Conservation (phyloP, 306 rosid species). For the Fragaria iinumae region DNA sequence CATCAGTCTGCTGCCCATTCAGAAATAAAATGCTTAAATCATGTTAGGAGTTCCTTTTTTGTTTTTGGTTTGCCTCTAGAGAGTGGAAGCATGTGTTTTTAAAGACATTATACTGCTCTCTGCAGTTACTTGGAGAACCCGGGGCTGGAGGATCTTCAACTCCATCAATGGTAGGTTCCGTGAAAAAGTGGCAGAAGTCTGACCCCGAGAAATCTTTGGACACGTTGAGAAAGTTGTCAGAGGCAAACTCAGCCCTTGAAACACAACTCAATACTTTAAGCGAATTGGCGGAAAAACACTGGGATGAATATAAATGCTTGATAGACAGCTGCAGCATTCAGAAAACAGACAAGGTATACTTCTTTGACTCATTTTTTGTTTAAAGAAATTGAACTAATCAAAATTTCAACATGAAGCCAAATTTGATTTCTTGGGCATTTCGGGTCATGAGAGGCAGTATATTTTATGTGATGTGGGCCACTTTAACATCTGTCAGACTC, state of each 20-base stretch:
- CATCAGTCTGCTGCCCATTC: background rate
- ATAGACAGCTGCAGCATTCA: slow-evolving; percentile 64
- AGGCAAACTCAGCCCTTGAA: slow-evolving; percentile 76
- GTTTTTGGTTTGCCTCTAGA: background rate
- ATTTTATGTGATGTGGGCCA: background rate
- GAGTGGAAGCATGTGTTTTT: slow-evolving; percentile 4
- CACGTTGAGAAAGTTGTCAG: slow-evolving; percentile 84
- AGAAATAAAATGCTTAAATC: background rate
- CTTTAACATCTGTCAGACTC: background rate
- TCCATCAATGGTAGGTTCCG: slow-evolving; percentile 97
- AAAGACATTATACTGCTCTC: slow-evolving; percentile 29
- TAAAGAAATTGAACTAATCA: background rate
- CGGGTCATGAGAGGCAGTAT: background rate
- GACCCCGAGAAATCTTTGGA: slow-evolving; percentile 68
- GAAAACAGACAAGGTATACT: slow-evolving; percentile 73
- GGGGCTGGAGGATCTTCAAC: slow-evolving; percentile 98
- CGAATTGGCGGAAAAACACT: slow-evolving; percentile 66
- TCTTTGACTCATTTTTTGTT: slow-evolving; percentile 17
- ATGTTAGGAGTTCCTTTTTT: background rate
- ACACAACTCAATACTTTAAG: slow-evolving; percentile 56
- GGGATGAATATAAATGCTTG: slow-evolving; percentile 72
- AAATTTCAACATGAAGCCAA: background rate
- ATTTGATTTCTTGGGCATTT: slow-evolving; percentile 3
- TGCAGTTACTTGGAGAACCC: slow-evolving; percentile 93
- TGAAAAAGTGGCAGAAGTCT: slow-evolving; percentile 91